Conservation (phyloP, 352 stramenopile species). For the Phytophthora sojae region DNA sequence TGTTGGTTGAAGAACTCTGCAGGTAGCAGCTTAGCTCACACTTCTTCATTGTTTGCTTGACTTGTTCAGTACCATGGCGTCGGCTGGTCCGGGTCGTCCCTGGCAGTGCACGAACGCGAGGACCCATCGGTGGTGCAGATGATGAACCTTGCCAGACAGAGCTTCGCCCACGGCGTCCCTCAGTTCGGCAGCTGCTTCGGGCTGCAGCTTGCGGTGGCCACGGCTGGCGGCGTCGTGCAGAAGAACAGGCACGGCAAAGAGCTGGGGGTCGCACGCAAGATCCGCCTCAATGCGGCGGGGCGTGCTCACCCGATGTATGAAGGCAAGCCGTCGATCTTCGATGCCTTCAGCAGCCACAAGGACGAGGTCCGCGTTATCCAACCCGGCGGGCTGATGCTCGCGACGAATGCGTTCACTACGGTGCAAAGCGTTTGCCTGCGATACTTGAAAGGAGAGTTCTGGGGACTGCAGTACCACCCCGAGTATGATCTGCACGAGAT, state of each 20-base stretch:
- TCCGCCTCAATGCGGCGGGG: constrained; percentile 58
- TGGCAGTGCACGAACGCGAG: constrained; percentile 66
- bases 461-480: constrained; percentile 80
- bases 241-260: constrained; percentile 79
- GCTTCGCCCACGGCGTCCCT: constrained; percentile 61
- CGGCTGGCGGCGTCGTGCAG: constrained; percentile 57
- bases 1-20: too few species aligned
- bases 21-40: not conserved
- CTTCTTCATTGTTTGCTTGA: constrained; percentile 4
- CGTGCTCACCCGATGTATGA: constrained; percentile 80
- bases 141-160: constrained; percentile 46
- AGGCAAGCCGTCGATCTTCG: constrained; percentile 73
- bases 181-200: constrained; percentile 86
- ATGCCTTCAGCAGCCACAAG: constrained; percentile 80
- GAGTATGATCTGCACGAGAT: constrained; percentile 86
- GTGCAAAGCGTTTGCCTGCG: constrained; percentile 67
- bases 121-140: constrained; percentile 61
- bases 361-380: constrained; percentile 74
- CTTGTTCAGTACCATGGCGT: constrained; percentile 62
- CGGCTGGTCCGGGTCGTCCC: constrained; percentile 80
- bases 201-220: constrained; percentile 65
- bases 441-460: constrained; percentile 79
- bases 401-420: constrained; percentile 62
- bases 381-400: constrained; percentile 56
- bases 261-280: constrained; percentile 73